Conservation (phyloP, 176 grass and related monocot species). For the Pontederia crassipes region DNA sequence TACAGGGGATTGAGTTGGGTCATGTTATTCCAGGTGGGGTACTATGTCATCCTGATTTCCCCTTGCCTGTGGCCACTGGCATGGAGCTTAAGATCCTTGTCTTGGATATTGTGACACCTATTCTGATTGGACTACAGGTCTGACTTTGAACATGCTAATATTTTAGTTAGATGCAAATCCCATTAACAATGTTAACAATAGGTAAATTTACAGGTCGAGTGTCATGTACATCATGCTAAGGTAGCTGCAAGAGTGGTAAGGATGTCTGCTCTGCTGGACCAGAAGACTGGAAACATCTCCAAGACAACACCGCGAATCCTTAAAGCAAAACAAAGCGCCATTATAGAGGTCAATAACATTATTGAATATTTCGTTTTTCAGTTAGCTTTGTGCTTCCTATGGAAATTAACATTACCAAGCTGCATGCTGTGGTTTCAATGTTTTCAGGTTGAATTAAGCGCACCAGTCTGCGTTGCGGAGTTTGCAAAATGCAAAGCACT, state of each 20-base stretch:
- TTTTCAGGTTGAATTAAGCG: conserved; percentile 47
- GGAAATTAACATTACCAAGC: background rate
- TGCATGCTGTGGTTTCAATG: background rate
- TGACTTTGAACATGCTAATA: background rate
- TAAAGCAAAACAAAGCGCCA: conserved; percentile 79
- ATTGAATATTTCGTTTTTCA: background rate
- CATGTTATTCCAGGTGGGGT: conserved; percentile 61
- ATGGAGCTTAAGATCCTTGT: conserved; percentile 79
- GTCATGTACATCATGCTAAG: conserved; percentile 98
- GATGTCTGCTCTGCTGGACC: conserved; percentile 69
- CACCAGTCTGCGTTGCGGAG: conserved; percentile 64
- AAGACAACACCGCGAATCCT: conserved; percentile 73
- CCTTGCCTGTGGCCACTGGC: conserved; percentile 34
- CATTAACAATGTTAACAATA: too few relatives aligned
- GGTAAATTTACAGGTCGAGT: conserved; percentile 43
- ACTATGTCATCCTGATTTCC: conserved; percentile 66
- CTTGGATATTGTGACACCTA: conserved; percentile 55
- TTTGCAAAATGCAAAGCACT: conserved; percentile 70
- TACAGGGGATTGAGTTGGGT: conserved; percentile 50
- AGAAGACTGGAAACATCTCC: conserved; percentile 60
- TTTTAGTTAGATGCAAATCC: too few relatives aligned
- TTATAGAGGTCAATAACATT: conserved; percentile 54
- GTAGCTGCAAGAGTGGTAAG: conserved; percentile 60
- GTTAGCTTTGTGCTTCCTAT: background rate
- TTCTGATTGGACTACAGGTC: conserved; percentile 82